A percentile compares a stretch with the other conserved stretches of the same genome.
These are phyloP conservation scores for Neonectria ditissima DNA, from an alignment of 2,329 filamentous ascomycete genomes.

Conservation along the genomic window DNA sequence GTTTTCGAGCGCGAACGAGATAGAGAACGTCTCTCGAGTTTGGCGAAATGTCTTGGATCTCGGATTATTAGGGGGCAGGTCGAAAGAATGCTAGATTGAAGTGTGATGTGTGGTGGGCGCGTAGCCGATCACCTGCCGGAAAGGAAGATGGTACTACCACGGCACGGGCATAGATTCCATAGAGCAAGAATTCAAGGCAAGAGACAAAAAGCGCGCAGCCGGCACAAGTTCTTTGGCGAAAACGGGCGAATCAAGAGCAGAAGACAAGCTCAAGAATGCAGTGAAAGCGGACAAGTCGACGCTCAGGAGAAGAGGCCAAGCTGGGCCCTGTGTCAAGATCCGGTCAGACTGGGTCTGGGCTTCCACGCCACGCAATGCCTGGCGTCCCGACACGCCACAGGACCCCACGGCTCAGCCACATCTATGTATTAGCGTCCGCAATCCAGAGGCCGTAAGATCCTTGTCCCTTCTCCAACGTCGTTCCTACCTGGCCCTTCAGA, in stretches of 20 bases:
- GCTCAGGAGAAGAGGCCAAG: conserved; percentile 18
- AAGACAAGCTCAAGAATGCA: conserved; percentile 12
- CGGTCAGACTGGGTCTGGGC: not conserved
- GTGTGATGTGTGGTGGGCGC: conserved; percentile 29
- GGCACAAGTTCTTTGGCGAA: conserved; percentile 22
- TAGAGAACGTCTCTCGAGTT: conserved; percentile 1
- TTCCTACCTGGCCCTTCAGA: no score
- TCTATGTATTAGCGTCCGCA: not conserved
- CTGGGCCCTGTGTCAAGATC: conserved; percentile 1
- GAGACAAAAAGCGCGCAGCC: conserved; percentile 22
- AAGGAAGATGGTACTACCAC: conserved; percentile 26
- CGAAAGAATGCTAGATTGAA: not conserved
- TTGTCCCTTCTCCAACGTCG: not conserved
- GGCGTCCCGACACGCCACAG: conserved; percentile 13
- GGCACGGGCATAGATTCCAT: conserved; percentile 27
- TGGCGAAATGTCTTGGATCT: not conserved
- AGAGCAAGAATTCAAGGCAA: conserved; percentile 24
- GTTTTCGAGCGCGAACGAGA: not conserved
- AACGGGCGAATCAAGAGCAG: conserved; percentile 4
- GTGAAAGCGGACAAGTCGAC: conserved; percentile 15
- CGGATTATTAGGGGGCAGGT: no score
- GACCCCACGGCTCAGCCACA: not conserved
- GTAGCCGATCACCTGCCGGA: conserved; percentile 21
- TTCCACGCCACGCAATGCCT: not conserved
- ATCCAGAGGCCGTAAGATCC: not conserved